These are phyloP conservation scores for Cadophora sp. DNA, from an alignment of 2,329 filamentous ascomycete genomes.

Conservation along the genomic window DNA sequence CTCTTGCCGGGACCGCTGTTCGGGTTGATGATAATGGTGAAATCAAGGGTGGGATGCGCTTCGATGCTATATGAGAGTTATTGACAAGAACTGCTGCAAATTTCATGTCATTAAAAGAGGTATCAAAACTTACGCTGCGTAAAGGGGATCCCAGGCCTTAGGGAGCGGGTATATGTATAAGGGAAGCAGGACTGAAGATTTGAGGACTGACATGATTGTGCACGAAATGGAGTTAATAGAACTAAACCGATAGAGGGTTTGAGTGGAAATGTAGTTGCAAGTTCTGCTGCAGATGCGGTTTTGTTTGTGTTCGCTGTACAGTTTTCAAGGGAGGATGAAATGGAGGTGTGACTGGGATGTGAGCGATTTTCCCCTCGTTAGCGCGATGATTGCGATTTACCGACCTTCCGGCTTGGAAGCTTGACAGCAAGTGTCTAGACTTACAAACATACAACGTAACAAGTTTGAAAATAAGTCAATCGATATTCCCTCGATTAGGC, in stretches of 20 bases:
- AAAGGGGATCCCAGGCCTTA: slow-evolving; percentile 34
- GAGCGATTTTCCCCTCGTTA: too few relatives aligned
- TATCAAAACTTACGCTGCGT: slow-evolving; percentile 26
- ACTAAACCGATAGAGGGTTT: background rate
- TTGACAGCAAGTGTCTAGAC: too few relatives aligned
- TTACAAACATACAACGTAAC: too few relatives aligned
- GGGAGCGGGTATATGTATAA: slow-evolving; percentile 36
- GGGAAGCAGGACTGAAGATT: slow-evolving; percentile 34
- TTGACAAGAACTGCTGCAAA: background rate
- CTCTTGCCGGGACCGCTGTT: slow-evolving; percentile 21
- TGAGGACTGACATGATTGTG: slow-evolving; percentile 3
- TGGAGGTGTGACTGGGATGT: too few relatives aligned
- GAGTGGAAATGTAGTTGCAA: background rate
- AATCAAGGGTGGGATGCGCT: slow-evolving; percentile 16
- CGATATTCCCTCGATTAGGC: too few relatives aligned
- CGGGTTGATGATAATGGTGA: slow-evolving; percentile 27
- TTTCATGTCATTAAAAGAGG: background rate
- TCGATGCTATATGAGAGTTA: slow-evolving; percentile 13
- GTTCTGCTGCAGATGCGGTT: too few relatives aligned
- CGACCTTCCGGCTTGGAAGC: too few relatives aligned
- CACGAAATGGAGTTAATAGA: background rate
- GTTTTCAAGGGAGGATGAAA: too few relatives aligned
- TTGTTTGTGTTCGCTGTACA: too few relatives aligned
- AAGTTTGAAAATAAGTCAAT: too few relatives aligned
- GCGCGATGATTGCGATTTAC: too few relatives aligned